Evolutionary conservation across 352 stramenopile genomes (phyloP).

Genomic region (Pythium sukuiense): DNA sequence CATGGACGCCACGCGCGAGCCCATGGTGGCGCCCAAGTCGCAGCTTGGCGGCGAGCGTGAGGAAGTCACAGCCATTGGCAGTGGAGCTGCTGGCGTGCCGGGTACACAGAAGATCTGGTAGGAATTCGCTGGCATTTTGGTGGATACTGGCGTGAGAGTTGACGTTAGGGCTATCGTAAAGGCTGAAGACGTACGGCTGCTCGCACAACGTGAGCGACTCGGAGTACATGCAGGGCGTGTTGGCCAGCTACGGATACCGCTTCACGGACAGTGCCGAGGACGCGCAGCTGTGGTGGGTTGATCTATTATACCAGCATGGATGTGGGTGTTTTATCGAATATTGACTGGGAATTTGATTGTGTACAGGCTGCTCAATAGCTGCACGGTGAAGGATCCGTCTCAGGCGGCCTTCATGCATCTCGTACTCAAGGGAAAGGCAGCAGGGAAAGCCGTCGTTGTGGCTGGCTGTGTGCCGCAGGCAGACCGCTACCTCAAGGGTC

Average conservation of each 20-base stretch:
- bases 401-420: constrained; percentile 90
- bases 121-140: background rate
- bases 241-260: constrained; percentile 89
- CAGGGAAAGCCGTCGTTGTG: constrained; percentile 88
- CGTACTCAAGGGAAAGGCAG: constrained; percentile 72
- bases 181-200: constrained; percentile 91
- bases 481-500: constrained; percentile 77
- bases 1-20: constrained; percentile 41
- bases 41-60: constrained; percentile 16
- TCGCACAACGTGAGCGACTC: constrained; percentile 93
- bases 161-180: constrained; percentile 10
- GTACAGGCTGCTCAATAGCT: constrained; percentile 86
- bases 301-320: background rate
- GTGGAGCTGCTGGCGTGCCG: constrained; percentile 36
- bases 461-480: constrained; percentile 91
- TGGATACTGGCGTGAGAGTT: background rate
- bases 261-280: constrained; percentile 74
- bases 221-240: constrained; percentile 93
- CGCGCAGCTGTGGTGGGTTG: constrained; percentile 74
- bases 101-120: constrained; percentile 78
- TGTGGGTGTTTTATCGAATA: background rate
- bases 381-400: constrained; percentile 93
- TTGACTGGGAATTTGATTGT: background rate
- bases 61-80: constrained; percentile 24
- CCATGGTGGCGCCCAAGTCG: constrained; percentile 68